Percentiles rank a stretch among this genome's conserved stretches.
phyloP scores from a whole-genome alignment of 306 rosid species.

The Cajanus cajan region DNA sequence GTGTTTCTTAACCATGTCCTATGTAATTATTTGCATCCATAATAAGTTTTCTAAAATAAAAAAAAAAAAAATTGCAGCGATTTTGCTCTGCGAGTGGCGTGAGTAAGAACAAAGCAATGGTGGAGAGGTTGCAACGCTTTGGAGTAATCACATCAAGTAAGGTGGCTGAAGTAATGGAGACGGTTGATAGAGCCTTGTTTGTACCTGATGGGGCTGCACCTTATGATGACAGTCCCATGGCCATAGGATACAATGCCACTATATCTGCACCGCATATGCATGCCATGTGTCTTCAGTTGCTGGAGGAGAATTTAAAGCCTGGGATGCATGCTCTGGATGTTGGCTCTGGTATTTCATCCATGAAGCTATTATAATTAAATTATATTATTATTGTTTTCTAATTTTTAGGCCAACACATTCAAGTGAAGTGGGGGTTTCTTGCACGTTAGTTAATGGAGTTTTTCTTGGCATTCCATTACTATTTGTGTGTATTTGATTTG shows the following conservation, averaged over 20 bases:
- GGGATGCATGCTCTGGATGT: constrained; percentile 90
- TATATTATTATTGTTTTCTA: neutral
- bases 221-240: constrained; percentile 79
- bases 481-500: neutral
- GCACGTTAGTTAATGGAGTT: neutral
- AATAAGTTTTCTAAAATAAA: neutral
- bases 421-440: neutral
- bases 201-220: constrained; percentile 68
- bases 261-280: constrained; percentile 99
- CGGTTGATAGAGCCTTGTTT: constrained; percentile 76
- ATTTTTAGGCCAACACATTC: neutral
- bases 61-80: constrained; percentile 38
- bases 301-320: constrained; percentile 82
- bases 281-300: constrained; percentile 85
- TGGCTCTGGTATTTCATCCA: constrained; percentile 73
- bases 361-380: neutral
- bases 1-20: neutral
- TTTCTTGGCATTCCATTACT: neutral
- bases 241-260: constrained; percentile 92
- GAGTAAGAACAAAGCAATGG: constrained; percentile 71
- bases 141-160: constrained; percentile 69
- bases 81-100: constrained; percentile 54
- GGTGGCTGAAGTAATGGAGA: constrained; percentile 78
- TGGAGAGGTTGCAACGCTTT: constrained; percentile 66
- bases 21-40: neutral